Evolutionary conservation across 345 rosid genomes (phyloP), one percentile per base, ranked within the genome.

Genomic region (Rhodamnia argentea): DNA sequence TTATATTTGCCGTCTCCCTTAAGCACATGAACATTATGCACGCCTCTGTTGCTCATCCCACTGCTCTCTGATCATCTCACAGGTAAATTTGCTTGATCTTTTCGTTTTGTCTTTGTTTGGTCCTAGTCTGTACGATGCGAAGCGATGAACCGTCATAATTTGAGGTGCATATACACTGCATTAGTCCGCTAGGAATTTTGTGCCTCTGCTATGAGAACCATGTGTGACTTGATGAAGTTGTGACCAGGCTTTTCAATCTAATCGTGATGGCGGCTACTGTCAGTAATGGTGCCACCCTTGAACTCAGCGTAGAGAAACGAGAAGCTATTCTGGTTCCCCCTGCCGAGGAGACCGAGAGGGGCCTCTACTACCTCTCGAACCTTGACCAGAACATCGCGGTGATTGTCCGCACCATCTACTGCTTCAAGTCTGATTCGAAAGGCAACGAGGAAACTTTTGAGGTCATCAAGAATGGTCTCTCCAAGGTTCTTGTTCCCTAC

Each of bases 361-460:
- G 96, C 84, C 87, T 91, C 10, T 93, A 94, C 78, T 96, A 90
- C 92, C 96, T 96, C 51, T 92, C 94, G 0, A 96, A 94, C 91
- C 98, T 96, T 52, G 98, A 96, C 86, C 98, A 96, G 89, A 96
- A 96, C 92, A 93, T 96, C 24, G 98, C 98, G 1, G 95, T 94
- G 70, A 91, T 90, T 52, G 93, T 96, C 58, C 93, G 94, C 20
- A 93, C 99, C n/a, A 87, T 93, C 85, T 95, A 94, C 93, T 94
- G 94, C 93, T 94, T 94, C 81, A 93, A 94, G 87, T 93, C 98
- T 42, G 91, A 90, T 42, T 64, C 91, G 37, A 94, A 86, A 87
- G 93, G 95, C 81, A 96, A 93, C 89, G 93, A 92, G 82, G 95
- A 92, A 32, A 93, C 95, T n/a, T 89, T 53, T 87, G 91, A 93